Evolutionary conservation across 495 filamentous ascomycete species (phyloP).

Genomic region (Glarea lozoyensis): DNA sequence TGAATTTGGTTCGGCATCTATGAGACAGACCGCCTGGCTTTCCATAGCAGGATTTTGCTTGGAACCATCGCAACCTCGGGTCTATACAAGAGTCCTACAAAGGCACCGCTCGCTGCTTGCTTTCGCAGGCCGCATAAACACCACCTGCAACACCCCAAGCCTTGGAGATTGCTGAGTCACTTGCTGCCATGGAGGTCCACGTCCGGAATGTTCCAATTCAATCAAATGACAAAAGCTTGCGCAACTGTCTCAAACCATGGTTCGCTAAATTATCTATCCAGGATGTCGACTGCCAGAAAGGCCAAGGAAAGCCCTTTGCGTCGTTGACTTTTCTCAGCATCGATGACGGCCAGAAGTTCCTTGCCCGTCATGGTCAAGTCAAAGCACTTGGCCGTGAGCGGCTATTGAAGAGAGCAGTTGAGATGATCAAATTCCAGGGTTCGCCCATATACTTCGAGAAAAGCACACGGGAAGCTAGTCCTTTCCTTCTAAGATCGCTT

Average conservation of each 20-base stretch:
- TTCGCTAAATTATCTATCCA: constrained; percentile 25
- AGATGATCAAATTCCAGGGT: neutral
- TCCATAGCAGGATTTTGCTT: too few relatives aligned
- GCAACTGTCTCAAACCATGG: constrained; percentile 26
- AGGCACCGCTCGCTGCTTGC: too few relatives aligned
- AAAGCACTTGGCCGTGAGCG: constrained; percentile 3
- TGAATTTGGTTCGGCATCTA: too few relatives aligned
- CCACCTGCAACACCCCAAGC: too few relatives aligned
- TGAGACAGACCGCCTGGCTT: too few relatives aligned
- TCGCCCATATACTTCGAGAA: neutral
- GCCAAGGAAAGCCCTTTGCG: constrained; percentile 22
- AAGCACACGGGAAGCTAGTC: neutral
- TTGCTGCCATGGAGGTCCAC: constrained; percentile 36
- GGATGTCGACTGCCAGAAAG: constrained; percentile 29
- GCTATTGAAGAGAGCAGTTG: too few relatives aligned
- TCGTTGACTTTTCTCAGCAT: constrained; percentile 28
- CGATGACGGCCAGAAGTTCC: constrained; percentile 25
- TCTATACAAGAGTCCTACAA: too few relatives aligned
- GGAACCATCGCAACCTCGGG: too few relatives aligned
- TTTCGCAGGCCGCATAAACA: too few relatives aligned
- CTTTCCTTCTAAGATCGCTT: neutral
- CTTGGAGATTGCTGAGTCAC: too few relatives aligned
- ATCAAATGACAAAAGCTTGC: constrained; percentile 25
- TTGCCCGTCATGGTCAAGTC: constrained; percentile 23
- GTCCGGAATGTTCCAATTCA: constrained; percentile 28